A percentile compares a stretch with the other conserved stretches of the same genome.
These are phyloP conservation scores for Lyophyllum atratum DNA, from an alignment of 768 basidiomycete species.

Conservation along the genomic window DNA sequence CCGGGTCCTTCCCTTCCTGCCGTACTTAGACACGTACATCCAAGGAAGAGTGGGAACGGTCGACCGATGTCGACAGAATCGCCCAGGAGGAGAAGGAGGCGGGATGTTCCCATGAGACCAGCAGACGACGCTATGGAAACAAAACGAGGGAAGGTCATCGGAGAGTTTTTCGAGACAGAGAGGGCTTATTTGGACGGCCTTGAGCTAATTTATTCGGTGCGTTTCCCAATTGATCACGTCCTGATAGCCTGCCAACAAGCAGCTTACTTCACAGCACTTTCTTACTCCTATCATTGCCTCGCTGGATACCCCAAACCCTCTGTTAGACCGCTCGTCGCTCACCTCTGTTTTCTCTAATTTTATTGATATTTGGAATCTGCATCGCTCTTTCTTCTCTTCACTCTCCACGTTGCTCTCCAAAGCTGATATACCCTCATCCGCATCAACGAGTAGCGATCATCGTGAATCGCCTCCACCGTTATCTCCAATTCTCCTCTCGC, in stretches of 20 bases:
- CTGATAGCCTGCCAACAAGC: background rate
- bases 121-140: constrained; percentile 48
- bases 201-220: constrained; percentile 78
- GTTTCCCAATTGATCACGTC: constrained; percentile 22
- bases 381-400: constrained; percentile 70
- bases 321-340: constrained; percentile 70
- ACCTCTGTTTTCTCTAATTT: constrained; percentile 85
- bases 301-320: constrained; percentile 63
- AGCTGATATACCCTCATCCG: constrained; percentile 4
- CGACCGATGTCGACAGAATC: constrained; percentile 41
- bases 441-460: constrained; percentile 29
- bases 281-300: constrained; percentile 78
- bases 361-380: constrained; percentile 89
- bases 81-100: constrained; percentile 36
- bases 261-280: constrained; percentile 60
- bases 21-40: constrained; percentile 29
- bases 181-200: constrained; percentile 79
- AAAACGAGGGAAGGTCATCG: constrained; percentile 70
- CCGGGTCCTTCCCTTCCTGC: constrained; percentile 29
- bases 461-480: constrained; percentile 34
- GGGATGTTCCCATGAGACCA: constrained; percentile 38
- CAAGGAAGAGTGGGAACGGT: constrained; percentile 28
- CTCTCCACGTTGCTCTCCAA: constrained; percentile 50
- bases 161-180: constrained; percentile 83
- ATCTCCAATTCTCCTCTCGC: constrained; percentile 67